These are phyloP conservation scores for Paraphaeosphaeria sporulosa DNA, from an alignment of 2,329 filamentous ascomycete genomes.

Conservation along the genomic window DNA sequence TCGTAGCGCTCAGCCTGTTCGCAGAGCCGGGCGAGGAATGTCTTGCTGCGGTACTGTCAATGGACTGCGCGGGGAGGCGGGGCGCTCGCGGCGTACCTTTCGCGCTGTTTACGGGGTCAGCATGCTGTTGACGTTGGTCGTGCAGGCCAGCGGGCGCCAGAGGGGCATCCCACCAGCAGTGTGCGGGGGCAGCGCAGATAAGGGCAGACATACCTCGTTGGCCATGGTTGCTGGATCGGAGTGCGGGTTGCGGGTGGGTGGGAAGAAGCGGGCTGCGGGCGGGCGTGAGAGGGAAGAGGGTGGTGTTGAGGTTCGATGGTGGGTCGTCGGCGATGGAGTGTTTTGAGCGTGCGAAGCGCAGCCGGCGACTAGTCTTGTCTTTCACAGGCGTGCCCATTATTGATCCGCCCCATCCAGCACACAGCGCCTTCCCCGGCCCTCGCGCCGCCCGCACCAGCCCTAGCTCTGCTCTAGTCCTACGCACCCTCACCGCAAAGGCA, in stretches of 20 bases:
- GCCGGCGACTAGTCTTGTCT: constrained; percentile 17
- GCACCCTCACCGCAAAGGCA: neutral
- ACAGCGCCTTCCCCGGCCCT: constrained; percentile 14
- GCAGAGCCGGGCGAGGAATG: constrained; percentile 98
- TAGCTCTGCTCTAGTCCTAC: constrained; percentile 5
- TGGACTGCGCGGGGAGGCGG: constrained; percentile 15
- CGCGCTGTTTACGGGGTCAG: constrained; percentile 55
- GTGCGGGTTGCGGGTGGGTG: constrained; percentile 24
- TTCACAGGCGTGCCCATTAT: constrained; percentile 15
- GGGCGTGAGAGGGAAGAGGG: constrained; percentile 18
- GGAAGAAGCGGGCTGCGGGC: constrained; percentile 19
- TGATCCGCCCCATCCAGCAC: constrained; percentile 20
- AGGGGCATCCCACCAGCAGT: constrained; percentile 50
- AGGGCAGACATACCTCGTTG: constrained; percentile 65
- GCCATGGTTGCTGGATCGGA: constrained; percentile 60
- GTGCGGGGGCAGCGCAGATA: constrained; percentile 45
- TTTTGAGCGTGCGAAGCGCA: constrained; percentile 28
- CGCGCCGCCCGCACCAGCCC: constrained; percentile 7
- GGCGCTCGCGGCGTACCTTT: constrained; percentile 52
- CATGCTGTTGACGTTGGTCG: constrained; percentile 43
- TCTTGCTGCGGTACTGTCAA: constrained; percentile 68
- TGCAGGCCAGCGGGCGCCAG: constrained; percentile 44
- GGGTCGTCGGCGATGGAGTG: constrained; percentile 37
- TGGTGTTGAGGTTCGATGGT: constrained; percentile 25
- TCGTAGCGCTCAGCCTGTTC: constrained; percentile 99